Evolutionary conservation across 345 rosid genomes (phyloP).

Genomic region (Ceriops zippeliana): DNA sequence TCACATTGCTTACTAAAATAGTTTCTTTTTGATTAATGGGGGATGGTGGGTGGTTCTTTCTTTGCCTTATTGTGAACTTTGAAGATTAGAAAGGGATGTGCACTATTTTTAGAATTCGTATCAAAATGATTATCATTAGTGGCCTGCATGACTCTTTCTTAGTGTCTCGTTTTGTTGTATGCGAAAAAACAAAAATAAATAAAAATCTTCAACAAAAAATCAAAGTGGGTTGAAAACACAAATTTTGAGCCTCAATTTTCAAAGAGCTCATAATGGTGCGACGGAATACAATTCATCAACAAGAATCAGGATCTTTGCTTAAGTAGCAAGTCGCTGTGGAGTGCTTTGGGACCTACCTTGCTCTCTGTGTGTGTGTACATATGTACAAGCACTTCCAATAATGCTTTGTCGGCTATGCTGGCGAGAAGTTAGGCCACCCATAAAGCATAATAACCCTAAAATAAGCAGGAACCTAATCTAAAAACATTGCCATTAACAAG

Average conservation of each 20-base stretch:
- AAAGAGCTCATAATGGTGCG: slow-evolving; percentile 44
- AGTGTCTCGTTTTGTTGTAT: slow-evolving; percentile 12
- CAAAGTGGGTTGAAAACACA: slow-evolving; percentile 40
- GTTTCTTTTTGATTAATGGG: slow-evolving; percentile 25
- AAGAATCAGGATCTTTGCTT: slow-evolving; percentile 63
- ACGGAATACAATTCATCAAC: slow-evolving; percentile 66
- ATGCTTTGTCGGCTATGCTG: slow-evolving; percentile 66
- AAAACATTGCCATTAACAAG: neutral
- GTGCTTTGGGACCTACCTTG: slow-evolving; percentile 38
- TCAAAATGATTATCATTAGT: slow-evolving; percentile 22
- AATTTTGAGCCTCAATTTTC: slow-evolving; percentile 27
- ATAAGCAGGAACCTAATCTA: neutral
- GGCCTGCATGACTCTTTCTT: slow-evolving; percentile 7
- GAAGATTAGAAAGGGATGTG: slow-evolving; percentile 45
- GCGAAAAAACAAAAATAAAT: slow-evolving; percentile 2
- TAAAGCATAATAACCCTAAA: slow-evolving; percentile 35
- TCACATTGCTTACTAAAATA: slow-evolving; percentile 59
- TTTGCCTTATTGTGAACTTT: slow-evolving; percentile 30
- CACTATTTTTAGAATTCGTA: slow-evolving; percentile 31
- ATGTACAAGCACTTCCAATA: slow-evolving; percentile 55
- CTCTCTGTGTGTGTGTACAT: slow-evolving; percentile 10
- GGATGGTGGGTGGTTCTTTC: slow-evolving; percentile 36
- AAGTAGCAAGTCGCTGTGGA: slow-evolving; percentile 64
- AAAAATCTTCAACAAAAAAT: neutral
- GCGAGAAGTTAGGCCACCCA: slow-evolving; percentile 58